Evolutionary conservation across 1,284 basidiomycete species (phyloP).

Genomic region (Tilletia setariae): DNA sequence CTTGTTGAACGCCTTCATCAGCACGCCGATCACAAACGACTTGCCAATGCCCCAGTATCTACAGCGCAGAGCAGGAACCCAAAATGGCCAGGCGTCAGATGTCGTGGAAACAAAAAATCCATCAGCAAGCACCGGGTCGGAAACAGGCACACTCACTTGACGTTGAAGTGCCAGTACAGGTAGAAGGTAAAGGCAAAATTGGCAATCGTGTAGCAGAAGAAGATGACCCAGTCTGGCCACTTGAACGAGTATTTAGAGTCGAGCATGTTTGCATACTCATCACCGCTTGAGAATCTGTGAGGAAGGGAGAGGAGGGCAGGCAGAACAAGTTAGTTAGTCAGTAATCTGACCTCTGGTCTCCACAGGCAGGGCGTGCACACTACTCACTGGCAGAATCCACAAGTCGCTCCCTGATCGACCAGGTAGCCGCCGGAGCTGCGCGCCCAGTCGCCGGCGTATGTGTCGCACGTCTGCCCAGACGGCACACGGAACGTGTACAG

Average conservation of each 20-base stretch:
- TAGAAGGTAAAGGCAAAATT: slow-evolving; percentile 29
- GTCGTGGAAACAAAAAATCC: background rate
- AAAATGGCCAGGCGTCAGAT: background rate
- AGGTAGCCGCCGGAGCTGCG: slow-evolving; percentile 30
- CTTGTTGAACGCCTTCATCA: background rate
- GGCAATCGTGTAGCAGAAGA: slow-evolving; percentile 31
- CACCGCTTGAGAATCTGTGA: slow-evolving; percentile 21
- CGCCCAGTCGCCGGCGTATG: slow-evolving; percentile 40
- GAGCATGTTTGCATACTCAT: slow-evolving; percentile 32
- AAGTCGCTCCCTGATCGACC: slow-evolving; percentile 28
- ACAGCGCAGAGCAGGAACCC: no score
- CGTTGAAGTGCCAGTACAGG: slow-evolving; percentile 39
- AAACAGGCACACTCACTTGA: slow-evolving; percentile 26
- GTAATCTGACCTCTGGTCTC: no score
- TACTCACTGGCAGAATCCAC: slow-evolving; percentile 35
- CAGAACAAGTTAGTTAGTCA: slow-evolving; percentile 5
- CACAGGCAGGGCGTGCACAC: no score
- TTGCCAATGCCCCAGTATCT: slow-evolving; percentile 7
- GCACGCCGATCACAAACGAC: background rate
- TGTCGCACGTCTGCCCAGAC: slow-evolving; percentile 30
- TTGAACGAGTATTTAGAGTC: slow-evolving; percentile 35
- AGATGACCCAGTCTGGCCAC: slow-evolving; percentile 38
- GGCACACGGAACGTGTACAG: slow-evolving; percentile 40
- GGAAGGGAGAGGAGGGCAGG: background rate
- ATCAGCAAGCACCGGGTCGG: background rate